A percentile compares a stretch with the other conserved stretches of the same genome.
phyloP scores from a whole-genome alignment of 345 rosid genomes.

The Eucalyptus melliodora region DNA sequence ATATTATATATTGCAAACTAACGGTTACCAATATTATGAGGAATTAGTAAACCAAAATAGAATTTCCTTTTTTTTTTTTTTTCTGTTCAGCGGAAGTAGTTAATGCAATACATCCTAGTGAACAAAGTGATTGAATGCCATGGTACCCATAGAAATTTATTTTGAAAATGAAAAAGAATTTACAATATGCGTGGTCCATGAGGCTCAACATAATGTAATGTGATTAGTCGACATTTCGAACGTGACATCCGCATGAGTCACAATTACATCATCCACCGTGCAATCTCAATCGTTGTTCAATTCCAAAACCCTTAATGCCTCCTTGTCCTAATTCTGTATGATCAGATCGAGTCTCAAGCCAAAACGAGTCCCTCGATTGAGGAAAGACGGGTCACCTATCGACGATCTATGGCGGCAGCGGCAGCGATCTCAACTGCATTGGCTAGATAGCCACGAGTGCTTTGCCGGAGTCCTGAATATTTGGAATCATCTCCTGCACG shows the following conservation, averaged over 20 bases:
- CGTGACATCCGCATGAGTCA: not conserved
- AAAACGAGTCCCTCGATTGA: not conserved
- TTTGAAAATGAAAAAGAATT: not conserved
- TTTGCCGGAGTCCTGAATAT: not conserved
- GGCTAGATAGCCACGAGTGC: not conserved
- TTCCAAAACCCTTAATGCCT: not conserved
- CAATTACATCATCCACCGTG: not conserved
- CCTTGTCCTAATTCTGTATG: not conserved
- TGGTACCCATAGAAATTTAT: not conserved
- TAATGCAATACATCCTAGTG: not conserved
- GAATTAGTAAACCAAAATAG: not conserved
- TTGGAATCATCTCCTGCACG: not conserved
- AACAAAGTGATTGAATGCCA: not conserved
- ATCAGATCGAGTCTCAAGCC: not conserved
- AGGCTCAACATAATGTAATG: not conserved
- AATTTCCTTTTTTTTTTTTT: rapidly evolving
- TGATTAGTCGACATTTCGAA: not conserved
- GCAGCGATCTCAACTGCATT: not conserved
- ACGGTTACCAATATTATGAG: not conserved
- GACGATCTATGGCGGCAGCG: not conserved
- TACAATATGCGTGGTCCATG: rapidly evolving
- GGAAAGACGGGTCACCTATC: not conserved
- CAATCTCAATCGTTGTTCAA: not conserved
- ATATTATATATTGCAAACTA: no score
- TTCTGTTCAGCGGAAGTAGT: not conserved